A percentile compares a stretch with the other conserved stretches of the same genome.
These are phyloP conservation scores for Nicotiana obtusifolia DNA, from an alignment of 257 asterid genomes.

Conservation along the genomic window DNA sequence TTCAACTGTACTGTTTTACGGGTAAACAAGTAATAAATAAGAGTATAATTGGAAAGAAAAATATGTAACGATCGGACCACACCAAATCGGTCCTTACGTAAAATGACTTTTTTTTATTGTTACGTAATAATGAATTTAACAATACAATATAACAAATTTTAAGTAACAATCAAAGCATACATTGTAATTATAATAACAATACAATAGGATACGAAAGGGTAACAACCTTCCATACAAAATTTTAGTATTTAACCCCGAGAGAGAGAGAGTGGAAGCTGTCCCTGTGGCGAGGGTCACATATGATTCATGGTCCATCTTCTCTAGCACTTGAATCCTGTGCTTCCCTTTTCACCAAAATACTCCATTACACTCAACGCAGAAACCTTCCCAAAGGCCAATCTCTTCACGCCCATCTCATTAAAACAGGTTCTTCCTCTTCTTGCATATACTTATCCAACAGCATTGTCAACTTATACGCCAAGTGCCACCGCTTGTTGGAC, in stretches of 20 bases:
- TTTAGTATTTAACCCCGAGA: neutral
- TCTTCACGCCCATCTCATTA: constrained; percentile 68
- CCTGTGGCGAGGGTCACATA: constrained; percentile 6
- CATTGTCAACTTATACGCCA: constrained; percentile 67
- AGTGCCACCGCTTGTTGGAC: constrained; percentile 48
- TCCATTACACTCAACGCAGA: constrained; percentile 37
- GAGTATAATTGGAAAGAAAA: no score
- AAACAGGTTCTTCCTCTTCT: constrained; percentile 38
- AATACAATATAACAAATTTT: no score
- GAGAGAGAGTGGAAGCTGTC: neutral
- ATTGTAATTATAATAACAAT: no score
- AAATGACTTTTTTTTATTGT: no score
- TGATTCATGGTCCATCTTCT: constrained; percentile 32
- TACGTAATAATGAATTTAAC: no score
- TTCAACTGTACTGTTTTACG: no score
- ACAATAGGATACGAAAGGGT: no score
- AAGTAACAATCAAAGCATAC: no score
- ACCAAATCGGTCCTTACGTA: no score
- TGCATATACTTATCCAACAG: constrained; percentile 44
- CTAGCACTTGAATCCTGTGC: constrained; percentile 35
- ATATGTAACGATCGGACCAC: no score
- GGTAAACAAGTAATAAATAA: no score
- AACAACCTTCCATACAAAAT: no score
- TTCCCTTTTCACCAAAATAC: constrained; percentile 46
- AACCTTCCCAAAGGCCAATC: constrained; percentile 36